Conservation (phyloP, 73 alveolate species). For the Symbiodinium natans region DNA sequence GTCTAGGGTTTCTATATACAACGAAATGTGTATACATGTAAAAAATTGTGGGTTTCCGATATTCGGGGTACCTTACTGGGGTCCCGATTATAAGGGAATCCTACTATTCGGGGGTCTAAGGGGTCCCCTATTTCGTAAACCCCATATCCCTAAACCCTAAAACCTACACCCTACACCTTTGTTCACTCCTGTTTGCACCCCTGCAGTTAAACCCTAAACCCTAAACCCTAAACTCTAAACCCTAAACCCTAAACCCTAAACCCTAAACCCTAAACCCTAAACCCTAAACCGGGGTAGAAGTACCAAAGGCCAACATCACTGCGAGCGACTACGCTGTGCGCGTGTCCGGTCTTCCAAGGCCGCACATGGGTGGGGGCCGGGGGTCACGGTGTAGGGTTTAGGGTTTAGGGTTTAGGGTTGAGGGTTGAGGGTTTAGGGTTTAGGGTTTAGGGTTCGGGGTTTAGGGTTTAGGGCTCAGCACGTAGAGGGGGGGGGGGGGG, state of each 20-base stretch:
- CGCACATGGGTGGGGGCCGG: background rate
- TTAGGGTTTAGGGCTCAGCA: background rate
- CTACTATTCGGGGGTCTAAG: too few species aligned
- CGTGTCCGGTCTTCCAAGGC: conserved; percentile 51
- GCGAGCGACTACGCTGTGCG: conserved; percentile 82
- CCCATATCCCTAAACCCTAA: background rate
- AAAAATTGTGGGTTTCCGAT: background rate
- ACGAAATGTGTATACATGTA: too few species aligned
- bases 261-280: background rate
- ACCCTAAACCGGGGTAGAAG: background rate
- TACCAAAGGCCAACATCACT: conserved; percentile 41
- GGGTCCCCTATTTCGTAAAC: too few species aligned
- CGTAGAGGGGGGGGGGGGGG: too few species aligned
- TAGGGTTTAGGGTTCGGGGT: background rate
- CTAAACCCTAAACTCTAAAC: background rate
- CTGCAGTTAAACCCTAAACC: background rate
- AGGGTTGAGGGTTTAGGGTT: background rate
- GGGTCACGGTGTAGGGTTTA: background rate
- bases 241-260: background rate
- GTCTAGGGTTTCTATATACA: background rate
- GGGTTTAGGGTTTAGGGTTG: background rate
- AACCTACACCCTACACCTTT: background rate
- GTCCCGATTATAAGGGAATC: too few species aligned
- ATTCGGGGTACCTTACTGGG: too few species aligned
- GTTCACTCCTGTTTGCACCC: too few species aligned